Base-by-base conservation (phyloP, 495 filamentous ascomycete genomes). In the Glonium stellatum region DNA sequence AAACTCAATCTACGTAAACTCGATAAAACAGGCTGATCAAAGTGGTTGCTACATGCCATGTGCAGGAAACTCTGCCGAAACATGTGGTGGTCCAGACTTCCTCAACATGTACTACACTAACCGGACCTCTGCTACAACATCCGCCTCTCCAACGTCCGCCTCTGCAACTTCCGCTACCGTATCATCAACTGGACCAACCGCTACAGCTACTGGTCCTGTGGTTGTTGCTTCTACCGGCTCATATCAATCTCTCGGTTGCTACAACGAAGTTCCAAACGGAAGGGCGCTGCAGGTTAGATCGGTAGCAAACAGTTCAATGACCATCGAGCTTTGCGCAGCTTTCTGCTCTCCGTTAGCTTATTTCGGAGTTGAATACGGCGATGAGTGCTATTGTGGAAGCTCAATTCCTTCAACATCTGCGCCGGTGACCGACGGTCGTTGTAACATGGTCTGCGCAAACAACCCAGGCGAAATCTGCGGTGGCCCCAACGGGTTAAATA, bases 371-470 rank as follows among this genome's bases (percentile, higher is more conserved):
- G 69, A 71, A 19, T 53, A 67, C 15, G 54, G 41, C 23, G 21
- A 22, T 11, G 63, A 65, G 35, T 65, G 63, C 35, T 65, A 65
- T 27, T 65, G 63, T 37, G 63, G 63, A 39, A 60, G 12, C 50
- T 22, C 34, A 13, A 37, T 60, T 12, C 48, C 27, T 11, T 19
- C 48, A 18, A n/a, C 48, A 15, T 52, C 55, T 3, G 21, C 60
- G 9, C 55, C 31, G 13, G 19, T 23, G 5, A 52, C 68, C 21
- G 77, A 78, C 18, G 57, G 57, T 1, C 55, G 55, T 23, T 84
- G 81, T 65, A 79, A 69, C 63, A 76, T 78, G 69, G 64, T 70
- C 27, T 84, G 82, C 67, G 50, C 69, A 31, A 79, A 78, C 42
- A 70, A 76, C 56, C 39, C 8, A 5, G 15, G 18, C 25, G 8